Evolutionary conservation across 306 rosid species (phyloP).

Genomic region (Rosa persica): DNA sequence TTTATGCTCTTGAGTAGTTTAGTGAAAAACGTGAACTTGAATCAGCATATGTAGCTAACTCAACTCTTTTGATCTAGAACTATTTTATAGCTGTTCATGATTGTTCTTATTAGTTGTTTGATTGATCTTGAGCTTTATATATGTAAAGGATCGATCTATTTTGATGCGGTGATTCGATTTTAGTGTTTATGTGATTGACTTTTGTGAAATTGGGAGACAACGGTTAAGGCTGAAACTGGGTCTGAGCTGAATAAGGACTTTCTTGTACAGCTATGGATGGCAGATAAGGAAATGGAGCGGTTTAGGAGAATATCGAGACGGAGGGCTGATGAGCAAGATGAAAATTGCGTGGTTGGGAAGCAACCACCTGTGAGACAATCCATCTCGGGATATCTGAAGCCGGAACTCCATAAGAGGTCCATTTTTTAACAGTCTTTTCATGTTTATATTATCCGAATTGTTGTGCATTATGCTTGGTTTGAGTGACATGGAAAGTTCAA

Average conservation of each 20-base stretch:
- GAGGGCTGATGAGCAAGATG: conserved; percentile 3
- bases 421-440: neutral
- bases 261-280: conserved; percentile 60
- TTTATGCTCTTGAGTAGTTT: no score
- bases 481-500: no score
- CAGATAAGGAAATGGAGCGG: conserved; percentile 42
- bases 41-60: no score
- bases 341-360: conserved; percentile 23
- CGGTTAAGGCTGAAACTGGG: conserved; percentile 13
- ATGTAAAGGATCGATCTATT: no score
- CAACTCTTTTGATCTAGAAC: no score
- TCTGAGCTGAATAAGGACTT: conserved; percentile 51
- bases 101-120: no score
- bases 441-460: neutral
- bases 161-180: no score
- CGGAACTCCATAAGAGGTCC: conserved; percentile 72
- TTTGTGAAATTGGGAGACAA: conserved; percentile 46
- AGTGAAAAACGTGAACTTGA: no score
- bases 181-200: no score
- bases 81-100: no score
- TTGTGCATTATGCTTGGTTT: neutral
- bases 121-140: no score
- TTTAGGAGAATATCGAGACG: conserved; percentile 26
- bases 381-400: conserved; percentile 41
- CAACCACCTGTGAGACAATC: conserved; percentile 84